Evolutionary conservation across 2,329 filamentous ascomycete genomes (phyloP), one percentile per base, ranked within the genome.

Genomic region (Penicillium sp.): DNA sequence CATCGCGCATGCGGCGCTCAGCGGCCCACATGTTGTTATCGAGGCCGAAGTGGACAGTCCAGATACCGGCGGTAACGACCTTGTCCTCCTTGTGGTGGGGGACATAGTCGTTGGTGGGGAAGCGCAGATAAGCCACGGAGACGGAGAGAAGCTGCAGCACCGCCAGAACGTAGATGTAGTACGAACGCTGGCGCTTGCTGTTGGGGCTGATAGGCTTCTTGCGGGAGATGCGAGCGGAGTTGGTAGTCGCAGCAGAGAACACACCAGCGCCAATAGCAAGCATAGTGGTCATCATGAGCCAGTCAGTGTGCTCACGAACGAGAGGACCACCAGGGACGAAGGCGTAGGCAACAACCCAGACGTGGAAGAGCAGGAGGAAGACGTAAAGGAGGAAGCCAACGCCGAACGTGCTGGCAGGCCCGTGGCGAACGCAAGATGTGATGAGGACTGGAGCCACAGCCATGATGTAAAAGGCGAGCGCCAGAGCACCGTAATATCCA

Each of bases 21-120:
- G 94, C 96, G 10, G 91, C 94, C 92, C 92, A 98, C 93, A 98
- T 97, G 75, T 97, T 90, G 69, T 99, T 98, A 79, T 99, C 95
- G 20, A 99, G 86, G 14, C 91, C 93, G 76, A 99, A 99, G 79
- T 99, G 95, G 57, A 98, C 93, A 0, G 95, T 99, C 95, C 95
- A 99, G 75, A 99, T 98, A 67, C 95, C 95, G 1, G 92, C 92
- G 0, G 96, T 98, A 60, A 97, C 84, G 55, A 96, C 80, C 67
- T 95, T 95, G 63, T 93, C 90, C 55, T 96, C 87, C 39, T 86
- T 85, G 73, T 99, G 94, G 76, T 98, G 93, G 0, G 95, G 91
- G 57, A 86, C 87, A 80, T 97, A 96, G 78, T 98, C 88, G 73
- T 97, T 94, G 2, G 88, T 89, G 0, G 95, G 95, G 81, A 98